phyloP scores from a whole-genome alignment of 495 filamentous ascomycete genomes.

The Aspergillus sparsus region DNA sequence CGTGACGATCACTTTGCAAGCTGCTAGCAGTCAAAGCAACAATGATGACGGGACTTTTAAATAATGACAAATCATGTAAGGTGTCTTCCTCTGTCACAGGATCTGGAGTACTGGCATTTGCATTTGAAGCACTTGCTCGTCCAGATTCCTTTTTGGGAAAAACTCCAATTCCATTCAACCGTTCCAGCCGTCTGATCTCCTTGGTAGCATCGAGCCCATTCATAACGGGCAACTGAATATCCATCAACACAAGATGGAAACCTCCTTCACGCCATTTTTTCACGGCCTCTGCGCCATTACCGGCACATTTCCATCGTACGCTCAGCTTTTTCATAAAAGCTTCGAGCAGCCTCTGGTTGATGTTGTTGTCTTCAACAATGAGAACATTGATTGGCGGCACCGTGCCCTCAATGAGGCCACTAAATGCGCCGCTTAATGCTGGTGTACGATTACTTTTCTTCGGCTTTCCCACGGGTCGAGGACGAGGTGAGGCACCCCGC shows the following conservation, averaged over 20 bases:
- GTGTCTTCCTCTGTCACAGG: slow-evolving; percentile 60
- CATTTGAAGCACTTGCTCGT: slow-evolving; percentile 39
- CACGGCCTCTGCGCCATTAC: slow-evolving; percentile 91
- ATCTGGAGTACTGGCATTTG: slow-evolving; percentile 31
- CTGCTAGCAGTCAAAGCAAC: slow-evolving; percentile 93
- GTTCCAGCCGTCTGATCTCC: slow-evolving; percentile 88
- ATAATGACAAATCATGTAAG: slow-evolving; percentile 65
- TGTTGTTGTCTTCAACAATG: slow-evolving; percentile 98
- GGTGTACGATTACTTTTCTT: slow-evolving; percentile 47
- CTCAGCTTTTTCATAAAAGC: slow-evolving; percentile 96
- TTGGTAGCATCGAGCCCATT: slow-evolving; percentile 94
- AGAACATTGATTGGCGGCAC: slow-evolving; percentile 97
- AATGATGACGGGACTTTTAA: slow-evolving; percentile 97
- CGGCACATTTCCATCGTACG: slow-evolving; percentile 96
- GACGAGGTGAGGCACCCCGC: slow-evolving; percentile 42
- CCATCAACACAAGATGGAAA: slow-evolving; percentile 98
- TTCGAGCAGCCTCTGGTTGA: slow-evolving; percentile 90
- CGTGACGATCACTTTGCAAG: slow-evolving; percentile 90
- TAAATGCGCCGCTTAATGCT: slow-evolving; percentile 39
- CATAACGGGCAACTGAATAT: slow-evolving; percentile 98
- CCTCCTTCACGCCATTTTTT: slow-evolving; percentile 89
- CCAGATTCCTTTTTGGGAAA: slow-evolving; percentile 61
- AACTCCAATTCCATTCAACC: slow-evolving; percentile 86
- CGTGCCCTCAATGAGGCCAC: slow-evolving; percentile 74
- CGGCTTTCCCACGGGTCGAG: slow-evolving; percentile 35